These are phyloP conservation scores for Rhododendron ferrugineum DNA, from an alignment of 148 eudicot species.

Conservation along the genomic window DNA sequence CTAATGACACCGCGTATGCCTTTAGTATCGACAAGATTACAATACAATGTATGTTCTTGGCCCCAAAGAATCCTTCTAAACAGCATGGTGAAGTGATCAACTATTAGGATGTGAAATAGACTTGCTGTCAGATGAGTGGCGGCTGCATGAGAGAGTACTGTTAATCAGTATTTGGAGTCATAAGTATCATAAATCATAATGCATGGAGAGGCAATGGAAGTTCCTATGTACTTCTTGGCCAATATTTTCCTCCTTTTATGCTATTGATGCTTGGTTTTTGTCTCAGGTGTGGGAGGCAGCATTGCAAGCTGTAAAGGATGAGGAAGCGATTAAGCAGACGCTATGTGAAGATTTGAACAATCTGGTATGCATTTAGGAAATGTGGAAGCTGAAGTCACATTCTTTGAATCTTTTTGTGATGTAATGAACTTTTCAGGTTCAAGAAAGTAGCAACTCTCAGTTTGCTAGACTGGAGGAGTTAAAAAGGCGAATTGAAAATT, in stretches of 20 bases:
- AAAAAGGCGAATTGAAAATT: constrained; percentile 78
- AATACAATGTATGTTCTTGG: background rate
- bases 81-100: background rate
- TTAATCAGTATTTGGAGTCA: background rate
- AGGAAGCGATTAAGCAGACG: constrained; percentile 80
- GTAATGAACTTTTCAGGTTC: constrained; percentile 45
- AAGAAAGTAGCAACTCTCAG: constrained; percentile 73
- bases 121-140: background rate
- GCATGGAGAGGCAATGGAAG: background rate
- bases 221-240: background rate
- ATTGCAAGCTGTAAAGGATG: constrained; percentile 63
- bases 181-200: background rate
- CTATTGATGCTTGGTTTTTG: background rate
- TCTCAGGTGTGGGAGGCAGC: constrained; percentile 76
- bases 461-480: constrained; percentile 76
- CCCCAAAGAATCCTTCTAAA: background rate
- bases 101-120: background rate
- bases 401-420: constrained; percentile 3
- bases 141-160: background rate
- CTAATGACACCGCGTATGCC: background rate
- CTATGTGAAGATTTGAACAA: constrained; percentile 86
- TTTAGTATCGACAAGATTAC: background rate
- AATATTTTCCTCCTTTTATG: background rate
- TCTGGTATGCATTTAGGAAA: constrained; percentile 36
- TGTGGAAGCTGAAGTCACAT: constrained; percentile 8